phyloP scores from a whole-genome alignment of 2,329 filamentous ascomycete species.

The Chaetomiaceae sp. region DNA sequence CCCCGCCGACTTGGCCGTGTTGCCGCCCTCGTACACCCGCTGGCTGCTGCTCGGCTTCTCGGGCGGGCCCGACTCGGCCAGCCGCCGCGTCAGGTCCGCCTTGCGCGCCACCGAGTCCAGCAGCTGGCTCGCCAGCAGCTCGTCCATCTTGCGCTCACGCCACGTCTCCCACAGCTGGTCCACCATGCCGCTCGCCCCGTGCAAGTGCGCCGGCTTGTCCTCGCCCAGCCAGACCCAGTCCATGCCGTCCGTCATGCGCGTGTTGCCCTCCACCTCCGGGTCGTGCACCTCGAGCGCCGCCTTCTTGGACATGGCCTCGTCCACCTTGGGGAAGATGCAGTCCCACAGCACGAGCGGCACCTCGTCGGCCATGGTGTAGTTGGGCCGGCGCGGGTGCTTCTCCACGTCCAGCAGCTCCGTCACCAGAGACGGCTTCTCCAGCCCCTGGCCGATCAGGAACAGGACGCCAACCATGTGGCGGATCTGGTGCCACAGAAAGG shows the following conservation, averaged over 20 bases:
- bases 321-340: constrained; percentile 72
- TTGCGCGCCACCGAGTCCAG: constrained; percentile 55
- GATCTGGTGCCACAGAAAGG: constrained; percentile 98
- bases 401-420: constrained; percentile 68
- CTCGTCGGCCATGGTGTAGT: constrained; percentile 88
- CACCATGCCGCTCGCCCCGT: constrained; percentile 61
- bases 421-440: constrained; percentile 71
- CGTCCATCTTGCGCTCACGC: constrained; percentile 83
- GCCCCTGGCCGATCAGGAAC: constrained; percentile 86
- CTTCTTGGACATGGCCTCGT: constrained; percentile 14
- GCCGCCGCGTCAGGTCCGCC: constrained; percentile 19
- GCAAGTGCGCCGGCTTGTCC: constrained; percentile 53
- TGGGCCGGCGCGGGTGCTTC: constrained; percentile 69
- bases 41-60: constrained; percentile 31
- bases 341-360: constrained; percentile 92
- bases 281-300: constrained; percentile 29
- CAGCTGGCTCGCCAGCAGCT: constrained; percentile 71
- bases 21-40: constrained; percentile 51
- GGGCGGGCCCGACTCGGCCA: constrained; percentile 40
- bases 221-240: constrained; percentile 78
- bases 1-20: constrained; percentile 46
- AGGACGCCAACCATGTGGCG: constrained; percentile 87
- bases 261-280: constrained; percentile 26
- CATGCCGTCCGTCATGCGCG: constrained; percentile 50
- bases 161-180: constrained; percentile 78